Base-by-base conservation (phyloP, 257 asterid species). In the Ilex aquifolium region DNA sequence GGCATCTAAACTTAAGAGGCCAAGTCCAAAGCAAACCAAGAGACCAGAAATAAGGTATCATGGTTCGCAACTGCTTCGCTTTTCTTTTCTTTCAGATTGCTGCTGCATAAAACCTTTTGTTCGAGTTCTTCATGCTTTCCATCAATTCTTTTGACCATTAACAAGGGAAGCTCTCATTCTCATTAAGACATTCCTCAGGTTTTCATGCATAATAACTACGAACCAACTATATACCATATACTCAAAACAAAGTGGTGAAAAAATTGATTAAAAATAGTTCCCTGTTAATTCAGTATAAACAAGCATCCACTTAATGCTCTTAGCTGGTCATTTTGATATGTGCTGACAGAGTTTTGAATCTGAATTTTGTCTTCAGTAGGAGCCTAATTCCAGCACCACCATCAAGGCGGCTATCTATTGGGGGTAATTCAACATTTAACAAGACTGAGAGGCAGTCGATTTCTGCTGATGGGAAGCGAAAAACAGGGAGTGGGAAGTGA, bases 331-430 rank as follows among this genome's bases (percentile, higher is more conserved):
- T 32, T 64, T 40, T 21, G 29, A 44, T 9, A 40, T 30, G 32
- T 31, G 42, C 54, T 31, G 27, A 39, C 40, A 42, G 63, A 30
- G 61, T 3, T 54, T 21, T 39, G 7, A 39, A 46, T 12, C 13
- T 52, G 10, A 49, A 49, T 64, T 14, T 39, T 64, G 29, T 14
- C 39, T 16, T 56, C 44, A 56, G 16, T 55, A 91, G 98, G 94
- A 88, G 94, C 70, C 72, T 63, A 52, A 82, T 80, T 67, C 96
- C 92, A 27, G 73, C 85, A 63, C 83, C 91, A 52, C 71, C 88
- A 53, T 32, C 76, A 53, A 83, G 78, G 77, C 84, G 79, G 58
- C 80, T 53, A 49, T 70, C 79, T 44, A 83, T 51, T n/a, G 85
- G 85, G 74, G 30, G 54, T 62, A 57, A 42, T 60, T 68, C 83